Percentiles rank a stretch among this genome's conserved stretches.
phyloP scores from a whole-genome alignment of 2,329 filamentous ascomycete genomes.

The Trichoderma sp. region DNA sequence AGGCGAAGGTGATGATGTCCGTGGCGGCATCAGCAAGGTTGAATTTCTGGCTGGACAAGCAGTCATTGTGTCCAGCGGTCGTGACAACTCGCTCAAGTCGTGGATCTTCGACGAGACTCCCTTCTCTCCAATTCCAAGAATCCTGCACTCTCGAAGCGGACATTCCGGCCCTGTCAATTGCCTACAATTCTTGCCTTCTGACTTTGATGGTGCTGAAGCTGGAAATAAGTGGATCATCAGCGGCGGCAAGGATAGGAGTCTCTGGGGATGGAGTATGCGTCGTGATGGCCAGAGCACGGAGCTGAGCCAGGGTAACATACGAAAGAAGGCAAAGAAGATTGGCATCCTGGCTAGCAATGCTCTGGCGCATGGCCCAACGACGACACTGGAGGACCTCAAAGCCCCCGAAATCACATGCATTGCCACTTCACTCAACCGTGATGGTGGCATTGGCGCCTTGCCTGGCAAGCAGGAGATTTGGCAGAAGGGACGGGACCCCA shows the following conservation, averaged over 20 bases:
- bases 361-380: slow-evolving; percentile 57
- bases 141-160: slow-evolving; percentile 80
- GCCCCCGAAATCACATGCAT: slow-evolving; percentile 90
- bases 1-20: slow-evolving; percentile 50
- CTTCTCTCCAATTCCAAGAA: slow-evolving; percentile 80
- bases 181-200: slow-evolving; percentile 79
- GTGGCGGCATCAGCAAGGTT: slow-evolving; percentile 78
- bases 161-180: slow-evolving; percentile 83
- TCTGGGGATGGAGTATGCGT: slow-evolving; percentile 95
- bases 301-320: slow-evolving; percentile 83
- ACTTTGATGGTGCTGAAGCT: slow-evolving; percentile 84
- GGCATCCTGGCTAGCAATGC: slow-evolving; percentile 63
- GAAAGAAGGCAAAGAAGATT: slow-evolving; percentile 84
- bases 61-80: slow-evolving; percentile 82
- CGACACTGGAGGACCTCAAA: slow-evolving; percentile 72
- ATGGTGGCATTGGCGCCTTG: slow-evolving; percentile 86
- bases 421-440: slow-evolving; percentile 86
- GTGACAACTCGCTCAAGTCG: slow-evolving; percentile 90
- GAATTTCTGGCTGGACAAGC: slow-evolving; percentile 89
- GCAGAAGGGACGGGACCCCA: slow-evolving; percentile 69
- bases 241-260: slow-evolving; percentile 80
- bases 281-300: slow-evolving; percentile 92
- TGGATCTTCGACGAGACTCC: slow-evolving; percentile 96
- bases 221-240: slow-evolving; percentile 93
- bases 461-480: slow-evolving; percentile 77